These are phyloP conservation scores for Globisporangium carolinianum DNA, from an alignment of 352 stramenopile species.

Conservation along the genomic window DNA sequence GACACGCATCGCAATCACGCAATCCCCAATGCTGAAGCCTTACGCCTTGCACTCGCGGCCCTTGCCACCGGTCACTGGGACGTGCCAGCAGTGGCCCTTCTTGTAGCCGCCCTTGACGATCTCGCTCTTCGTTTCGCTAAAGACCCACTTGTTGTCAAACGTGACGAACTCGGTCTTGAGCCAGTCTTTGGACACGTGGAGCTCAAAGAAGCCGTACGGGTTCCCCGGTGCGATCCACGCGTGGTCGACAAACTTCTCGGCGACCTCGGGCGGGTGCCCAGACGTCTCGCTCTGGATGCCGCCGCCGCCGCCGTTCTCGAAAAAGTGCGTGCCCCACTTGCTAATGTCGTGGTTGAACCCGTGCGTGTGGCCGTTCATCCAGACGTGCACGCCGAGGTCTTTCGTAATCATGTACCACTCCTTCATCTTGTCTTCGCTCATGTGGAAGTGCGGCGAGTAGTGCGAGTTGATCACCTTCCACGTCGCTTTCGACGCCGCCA, in stretches of 20 bases:
- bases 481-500: constrained; percentile 61
- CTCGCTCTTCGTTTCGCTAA: constrained; percentile 65
- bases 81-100: constrained; percentile 82
- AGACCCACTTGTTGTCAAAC: constrained; percentile 75
- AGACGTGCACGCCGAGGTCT: constrained; percentile 65
- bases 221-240: constrained; percentile 73
- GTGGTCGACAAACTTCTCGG: constrained; percentile 75
- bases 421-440: constrained; percentile 87
- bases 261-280: constrained; percentile 56
- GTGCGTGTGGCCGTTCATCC: constrained; percentile 83
- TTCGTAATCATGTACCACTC: constrained; percentile 83
- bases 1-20: no score
- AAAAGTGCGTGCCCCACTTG: constrained; percentile 84
- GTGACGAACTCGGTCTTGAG: constrained; percentile 79
- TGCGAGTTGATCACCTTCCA: constrained; percentile 89
- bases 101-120: constrained; percentile 75
- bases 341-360: constrained; percentile 85
- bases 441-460: constrained; percentile 88
- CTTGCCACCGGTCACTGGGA: constrained; percentile 59
- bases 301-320: constrained; percentile 80
- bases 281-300: constrained; percentile 85
- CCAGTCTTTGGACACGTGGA: constrained; percentile 83
- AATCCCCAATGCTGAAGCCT: background rate
- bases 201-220: constrained; percentile 82
- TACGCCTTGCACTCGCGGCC: constrained; percentile 50